These are phyloP conservation scores for Russula emetica DNA, from an alignment of 768 basidiomycete species.

Conservation along the genomic window DNA sequence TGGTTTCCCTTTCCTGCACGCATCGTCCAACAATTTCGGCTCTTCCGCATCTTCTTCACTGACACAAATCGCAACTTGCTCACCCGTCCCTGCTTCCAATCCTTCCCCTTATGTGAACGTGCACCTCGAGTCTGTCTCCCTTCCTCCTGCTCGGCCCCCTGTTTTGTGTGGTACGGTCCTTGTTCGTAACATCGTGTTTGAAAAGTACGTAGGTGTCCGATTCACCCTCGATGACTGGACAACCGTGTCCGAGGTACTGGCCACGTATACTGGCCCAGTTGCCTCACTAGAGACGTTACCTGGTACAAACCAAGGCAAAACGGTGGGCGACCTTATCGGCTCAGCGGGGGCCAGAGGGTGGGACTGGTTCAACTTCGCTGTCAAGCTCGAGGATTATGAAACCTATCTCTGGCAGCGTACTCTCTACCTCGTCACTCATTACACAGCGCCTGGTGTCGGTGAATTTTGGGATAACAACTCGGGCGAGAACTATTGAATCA, in stretches of 20 bases:
- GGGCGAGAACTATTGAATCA: constrained; percentile 71
- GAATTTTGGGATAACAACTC: constrained; percentile 97
- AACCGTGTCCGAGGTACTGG: constrained; percentile 80
- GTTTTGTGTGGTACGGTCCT: constrained; percentile 70
- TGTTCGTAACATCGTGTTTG: constrained; percentile 81
- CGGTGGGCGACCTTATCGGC: constrained; percentile 44
- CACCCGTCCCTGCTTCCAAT: too few species aligned
- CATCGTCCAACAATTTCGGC: constrained; percentile 29
- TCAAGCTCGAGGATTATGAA: too few species aligned
- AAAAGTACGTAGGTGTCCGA: constrained; percentile 78
- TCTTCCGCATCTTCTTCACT: too few species aligned
- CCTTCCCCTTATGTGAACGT: too few species aligned
- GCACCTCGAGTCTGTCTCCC: too few species aligned
- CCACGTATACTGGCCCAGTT: constrained; percentile 39
- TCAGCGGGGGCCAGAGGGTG: too few species aligned
- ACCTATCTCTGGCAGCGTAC: too few species aligned
- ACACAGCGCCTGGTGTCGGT: constrained; percentile 42
- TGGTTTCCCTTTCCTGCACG: too few species aligned
- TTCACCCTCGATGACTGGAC: constrained; percentile 96
- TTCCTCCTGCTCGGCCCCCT: constrained; percentile 36
- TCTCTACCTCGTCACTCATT: constrained; percentile 61
- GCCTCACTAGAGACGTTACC: constrained; percentile 36
- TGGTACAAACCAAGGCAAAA: constrained; percentile 25
- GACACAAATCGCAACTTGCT: too few species aligned
- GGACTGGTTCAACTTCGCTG: too few species aligned